phyloP scores from a whole-genome alignment of 2,329 filamentous ascomycete species.

The Penicillium brasilianum region DNA sequence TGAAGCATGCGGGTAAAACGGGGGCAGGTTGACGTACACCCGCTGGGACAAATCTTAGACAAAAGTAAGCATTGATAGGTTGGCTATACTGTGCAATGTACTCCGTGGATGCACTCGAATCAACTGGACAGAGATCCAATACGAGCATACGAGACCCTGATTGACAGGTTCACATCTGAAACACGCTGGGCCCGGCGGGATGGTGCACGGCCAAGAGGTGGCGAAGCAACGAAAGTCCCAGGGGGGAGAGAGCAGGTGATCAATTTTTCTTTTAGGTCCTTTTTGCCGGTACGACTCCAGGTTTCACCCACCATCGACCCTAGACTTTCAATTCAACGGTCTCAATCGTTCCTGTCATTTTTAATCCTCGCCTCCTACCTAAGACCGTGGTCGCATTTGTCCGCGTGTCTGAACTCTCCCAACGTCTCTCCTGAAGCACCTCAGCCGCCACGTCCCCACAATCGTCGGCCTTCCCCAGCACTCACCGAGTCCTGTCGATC shows the following conservation, averaged over 20 bases:
- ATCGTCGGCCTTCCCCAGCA: conserved; percentile 6
- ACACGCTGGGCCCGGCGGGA: background rate
- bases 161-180: conserved; percentile 2
- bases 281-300: background rate
- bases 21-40: background rate
- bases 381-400: background rate
- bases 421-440: background rate
- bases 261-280: background rate
- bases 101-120: background rate
- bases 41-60: background rate
- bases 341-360: background rate
- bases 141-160: background rate
- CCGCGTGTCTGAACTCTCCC: background rate
- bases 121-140: background rate
- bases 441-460: conserved; percentile 6
- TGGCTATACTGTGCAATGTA: too few species aligned
- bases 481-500: conserved; percentile 6
- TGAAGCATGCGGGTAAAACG: background rate
- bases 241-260: background rate
- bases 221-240: background rate
- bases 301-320: background rate
- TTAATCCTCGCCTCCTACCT: background rate
- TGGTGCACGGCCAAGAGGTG: background rate
- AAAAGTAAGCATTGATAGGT: background rate
- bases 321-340: background rate